Base-by-base conservation (phyloP, 495 filamentous ascomycete genomes). In the Neurospora intermedia region DNA sequence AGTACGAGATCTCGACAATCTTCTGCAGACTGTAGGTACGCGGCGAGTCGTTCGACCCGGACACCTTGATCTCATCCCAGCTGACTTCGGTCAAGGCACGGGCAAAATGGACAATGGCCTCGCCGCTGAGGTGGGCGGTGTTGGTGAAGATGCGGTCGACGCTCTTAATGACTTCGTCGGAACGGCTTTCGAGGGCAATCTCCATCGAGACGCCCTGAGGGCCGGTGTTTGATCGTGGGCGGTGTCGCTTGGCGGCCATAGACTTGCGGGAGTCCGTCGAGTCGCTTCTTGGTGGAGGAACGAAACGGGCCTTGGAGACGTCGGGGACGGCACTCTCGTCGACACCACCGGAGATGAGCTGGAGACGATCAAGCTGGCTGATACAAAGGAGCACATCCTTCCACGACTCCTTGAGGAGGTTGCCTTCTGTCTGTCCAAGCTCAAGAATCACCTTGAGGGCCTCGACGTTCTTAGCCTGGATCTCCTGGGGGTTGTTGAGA, bases 21-120 rank as follows among this genome's bases (percentile, higher is more conserved):
- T 99, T 99, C 79, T 99, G 96, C 69, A 99, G 84, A 79, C 94
- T 97, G 83, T 97, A 98, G 10, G 94, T 98, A 69, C 96, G 89
- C 2, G 96, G 96, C 35, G 92, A 94, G 66, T 98, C 94, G 76
- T 93, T 97, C 71, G 96, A 94, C 10, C 96, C 96, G 0, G 95
- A 98, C 10, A 93, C 96, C 78, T 94, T 93, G 76, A 99, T 99
- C 79, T 99, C 96, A 77, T 98, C 94, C 96, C 96, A 98, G 82
- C 96, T 98, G 62, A 99, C 94, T 76, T 97, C 94, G 62, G 92
- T 97, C 73, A 99, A 82, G 2, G 96, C 96, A 59, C 91, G 89
- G 40, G 97, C 94, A 81, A 98, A 99, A 80, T 97, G 90, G n/a
- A 99, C 93, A 75, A 99, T 99, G 13, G 96, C 96, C 72, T 97